Conservation (phyloP, 768 basidiomycete genomes). For the Russula virescens region DNA sequence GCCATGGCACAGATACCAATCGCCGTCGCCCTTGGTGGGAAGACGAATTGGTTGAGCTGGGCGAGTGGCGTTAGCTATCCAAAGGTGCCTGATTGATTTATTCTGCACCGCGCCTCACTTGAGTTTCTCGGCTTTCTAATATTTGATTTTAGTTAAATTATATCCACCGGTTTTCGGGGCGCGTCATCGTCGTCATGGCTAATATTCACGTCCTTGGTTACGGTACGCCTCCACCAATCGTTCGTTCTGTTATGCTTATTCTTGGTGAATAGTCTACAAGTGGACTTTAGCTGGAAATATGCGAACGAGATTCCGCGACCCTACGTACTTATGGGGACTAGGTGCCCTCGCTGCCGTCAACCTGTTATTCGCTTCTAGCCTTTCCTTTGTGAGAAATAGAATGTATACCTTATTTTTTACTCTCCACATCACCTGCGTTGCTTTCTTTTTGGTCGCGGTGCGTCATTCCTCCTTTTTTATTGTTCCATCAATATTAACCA, state of each 20-base stretch:
- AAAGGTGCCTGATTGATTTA: slow-evolving; percentile 35
- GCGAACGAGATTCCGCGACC: background rate
- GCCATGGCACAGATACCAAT: slow-evolving; percentile 43
- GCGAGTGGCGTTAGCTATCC: slow-evolving; percentile 43
- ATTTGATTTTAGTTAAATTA: slow-evolving; percentile 40
- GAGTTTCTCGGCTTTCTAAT: background rate
- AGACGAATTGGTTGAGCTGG: slow-evolving; percentile 42
- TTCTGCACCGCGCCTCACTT: background rate
- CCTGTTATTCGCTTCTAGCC: slow-evolving; percentile 36
- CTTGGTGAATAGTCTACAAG: background rate
- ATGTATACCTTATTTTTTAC: slow-evolving; percentile 42
- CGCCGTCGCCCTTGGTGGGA: slow-evolving; percentile 41
- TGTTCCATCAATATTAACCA: background rate
- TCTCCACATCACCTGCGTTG: slow-evolving; percentile 40
- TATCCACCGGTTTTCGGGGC: slow-evolving; percentile 50
- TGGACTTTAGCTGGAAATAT: slow-evolving; percentile 12
- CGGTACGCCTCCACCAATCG: slow-evolving; percentile 28
- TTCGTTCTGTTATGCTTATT: background rate
- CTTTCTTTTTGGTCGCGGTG: slow-evolving; percentile 35
- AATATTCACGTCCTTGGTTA: slow-evolving; percentile 41
- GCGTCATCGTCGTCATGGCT: slow-evolving; percentile 36
- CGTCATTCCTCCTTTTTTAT: background rate
- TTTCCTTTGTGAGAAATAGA: slow-evolving; percentile 37
- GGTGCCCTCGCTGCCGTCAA: slow-evolving; percentile 34
- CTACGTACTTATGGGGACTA: slow-evolving; percentile 28